phyloP scores from a whole-genome alignment of 345 rosid species.

The Sisymbrium altissimum region DNA sequence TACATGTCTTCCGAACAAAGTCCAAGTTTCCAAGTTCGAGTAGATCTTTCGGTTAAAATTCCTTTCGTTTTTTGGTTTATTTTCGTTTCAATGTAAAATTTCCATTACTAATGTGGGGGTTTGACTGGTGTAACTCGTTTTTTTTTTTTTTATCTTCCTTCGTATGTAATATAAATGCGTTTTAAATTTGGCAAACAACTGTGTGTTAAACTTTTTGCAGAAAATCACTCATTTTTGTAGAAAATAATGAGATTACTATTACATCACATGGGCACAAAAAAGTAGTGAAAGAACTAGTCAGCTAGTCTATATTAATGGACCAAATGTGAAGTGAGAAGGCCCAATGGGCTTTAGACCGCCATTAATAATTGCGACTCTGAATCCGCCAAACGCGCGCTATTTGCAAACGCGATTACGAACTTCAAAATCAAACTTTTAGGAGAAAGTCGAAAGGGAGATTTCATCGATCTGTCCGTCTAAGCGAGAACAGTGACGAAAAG shows the following conservation, averaged over 20 bases:
- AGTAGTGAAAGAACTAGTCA: too few relatives aligned
- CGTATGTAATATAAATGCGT: conserved; percentile 28
- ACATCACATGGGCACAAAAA: too few relatives aligned
- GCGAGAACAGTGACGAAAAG: background rate
- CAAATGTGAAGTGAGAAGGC: background rate
- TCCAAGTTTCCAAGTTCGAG: conserved; percentile 39
- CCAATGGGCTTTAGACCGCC: background rate
- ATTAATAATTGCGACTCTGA: background rate
- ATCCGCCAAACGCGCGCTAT: background rate
- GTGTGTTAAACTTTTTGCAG: background rate
- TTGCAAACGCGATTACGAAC: background rate
- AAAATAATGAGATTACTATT: too few relatives aligned
- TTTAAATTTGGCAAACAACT: background rate
- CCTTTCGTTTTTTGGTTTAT: background rate
- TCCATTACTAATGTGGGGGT: conserved; percentile 38
- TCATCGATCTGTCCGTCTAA: background rate
- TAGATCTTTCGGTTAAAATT: conserved; percentile 18
- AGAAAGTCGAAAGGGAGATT: background rate
- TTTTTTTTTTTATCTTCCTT: background rate
- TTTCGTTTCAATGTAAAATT: conserved; percentile 28
- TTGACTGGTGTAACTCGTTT: conserved; percentile 34
- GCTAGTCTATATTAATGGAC: too few relatives aligned
- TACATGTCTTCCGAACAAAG: conserved; percentile 42
- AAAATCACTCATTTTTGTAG: too few relatives aligned
- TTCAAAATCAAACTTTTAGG: background rate